phyloP scores from a whole-genome alignment of 148 eudicot species.

The Oxyria digyna region DNA sequence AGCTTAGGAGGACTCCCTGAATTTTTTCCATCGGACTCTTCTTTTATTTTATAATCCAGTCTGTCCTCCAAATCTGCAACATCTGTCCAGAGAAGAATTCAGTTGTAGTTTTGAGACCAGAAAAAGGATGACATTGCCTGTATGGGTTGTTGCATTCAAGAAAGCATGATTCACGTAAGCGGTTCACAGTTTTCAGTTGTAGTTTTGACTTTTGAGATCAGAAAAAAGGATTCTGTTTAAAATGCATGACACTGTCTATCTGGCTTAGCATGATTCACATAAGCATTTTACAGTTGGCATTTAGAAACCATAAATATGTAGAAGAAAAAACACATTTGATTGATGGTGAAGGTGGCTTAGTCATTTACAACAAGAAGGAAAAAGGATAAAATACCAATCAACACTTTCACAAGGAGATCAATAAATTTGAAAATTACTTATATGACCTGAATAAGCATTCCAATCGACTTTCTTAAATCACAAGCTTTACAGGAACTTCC shows the following conservation, averaged over 20 bases:
- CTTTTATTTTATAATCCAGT: neutral
- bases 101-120: neutral
- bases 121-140: neutral
- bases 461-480: neutral
- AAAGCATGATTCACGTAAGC: neutral
- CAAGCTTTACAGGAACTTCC: neutral
- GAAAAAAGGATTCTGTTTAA: no score
- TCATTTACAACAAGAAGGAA: neutral
- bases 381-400: neutral
- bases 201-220: neutral
- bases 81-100: neutral
- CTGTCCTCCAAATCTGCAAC: conserved; percentile 1
- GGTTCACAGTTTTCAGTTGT: neutral
- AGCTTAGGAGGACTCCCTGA: neutral
- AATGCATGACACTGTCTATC: no score
- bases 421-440: neutral
- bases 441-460: neutral
- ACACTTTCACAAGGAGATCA: neutral
- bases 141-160: neutral
- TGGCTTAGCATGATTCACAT: no score
- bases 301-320: neutral
- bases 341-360: neutral
- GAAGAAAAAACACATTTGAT: neutral
- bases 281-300: neutral
- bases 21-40: neutral